Percentiles rank a stretch among this genome's conserved stretches.
Evolutionary conservation across 176 grass and related monocot species (phyloP).

Genomic region (Triticum monococcum): DNA sequence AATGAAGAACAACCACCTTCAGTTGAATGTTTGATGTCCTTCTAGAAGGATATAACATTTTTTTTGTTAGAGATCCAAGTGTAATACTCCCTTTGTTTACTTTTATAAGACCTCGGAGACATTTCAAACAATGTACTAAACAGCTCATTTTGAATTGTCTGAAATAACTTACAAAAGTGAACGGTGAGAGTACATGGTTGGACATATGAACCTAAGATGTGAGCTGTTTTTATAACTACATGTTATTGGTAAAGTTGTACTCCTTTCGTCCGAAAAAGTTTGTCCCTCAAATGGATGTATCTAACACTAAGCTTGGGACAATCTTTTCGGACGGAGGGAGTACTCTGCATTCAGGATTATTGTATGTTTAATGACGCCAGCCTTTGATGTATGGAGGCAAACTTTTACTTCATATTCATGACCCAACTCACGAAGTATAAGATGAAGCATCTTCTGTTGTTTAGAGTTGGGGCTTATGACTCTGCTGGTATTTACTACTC

Average conservation of each 20-base stretch:
- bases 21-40: background rate
- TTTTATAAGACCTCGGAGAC: too few relatives aligned
- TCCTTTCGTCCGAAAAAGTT: too few relatives aligned
- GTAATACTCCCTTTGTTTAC: too few relatives aligned
- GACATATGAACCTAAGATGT: background rate
- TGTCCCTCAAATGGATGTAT: too few relatives aligned
- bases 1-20: background rate
- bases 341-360: background rate
- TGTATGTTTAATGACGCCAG: background rate
- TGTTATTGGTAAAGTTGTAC: background rate
- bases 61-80: background rate
- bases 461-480: background rate
- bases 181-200: background rate
- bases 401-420: background rate
- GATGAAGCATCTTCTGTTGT: background rate
- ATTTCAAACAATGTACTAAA: too few relatives aligned
- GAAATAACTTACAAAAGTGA: too few relatives aligned
- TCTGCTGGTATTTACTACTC: background rate
- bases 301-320: too few relatives aligned
- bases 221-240: background rate
- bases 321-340: too few relatives aligned
- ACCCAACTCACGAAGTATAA: background rate
- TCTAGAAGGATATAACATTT: background rate
- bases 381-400: background rate
- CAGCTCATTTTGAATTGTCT: too few relatives aligned